These are phyloP conservation scores for Atractiella rhizophila DNA, from an alignment of 768 basidiomycete genomes.

Conservation along the genomic window DNA sequence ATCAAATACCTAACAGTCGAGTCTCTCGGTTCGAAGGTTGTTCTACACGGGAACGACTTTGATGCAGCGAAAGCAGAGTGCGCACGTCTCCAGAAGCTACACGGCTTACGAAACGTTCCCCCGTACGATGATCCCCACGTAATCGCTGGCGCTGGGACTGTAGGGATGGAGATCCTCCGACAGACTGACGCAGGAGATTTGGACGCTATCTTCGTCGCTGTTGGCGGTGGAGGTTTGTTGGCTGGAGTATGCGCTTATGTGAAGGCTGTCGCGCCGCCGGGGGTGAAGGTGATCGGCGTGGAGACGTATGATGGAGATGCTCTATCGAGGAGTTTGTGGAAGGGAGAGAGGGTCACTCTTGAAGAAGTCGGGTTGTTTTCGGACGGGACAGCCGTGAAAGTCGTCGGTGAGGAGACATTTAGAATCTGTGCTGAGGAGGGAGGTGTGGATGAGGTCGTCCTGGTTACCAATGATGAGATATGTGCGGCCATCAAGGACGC, in stretches of 20 bases:
- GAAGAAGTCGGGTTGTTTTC: slow-evolving; percentile 84
- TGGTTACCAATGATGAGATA: slow-evolving; percentile 80
- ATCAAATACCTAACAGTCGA: slow-evolving; percentile 92
- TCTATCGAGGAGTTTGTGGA: slow-evolving; percentile 55
- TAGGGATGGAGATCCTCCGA: slow-evolving; percentile 81
- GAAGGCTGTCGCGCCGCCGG: slow-evolving; percentile 67
- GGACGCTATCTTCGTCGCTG: slow-evolving; percentile 64
- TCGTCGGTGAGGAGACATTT: slow-evolving; percentile 86
- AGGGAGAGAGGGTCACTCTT: slow-evolving; percentile 58
- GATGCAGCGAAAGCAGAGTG: slow-evolving; percentile 92
- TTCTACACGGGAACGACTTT: slow-evolving; percentile 74
- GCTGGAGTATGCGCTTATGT: slow-evolving; percentile 80
- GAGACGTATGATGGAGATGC: slow-evolving; percentile 90
- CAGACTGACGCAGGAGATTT: slow-evolving; percentile 46
- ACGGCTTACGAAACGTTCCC: slow-evolving; percentile 70
- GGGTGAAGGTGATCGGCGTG: slow-evolving; percentile 58
- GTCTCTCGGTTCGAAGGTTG: slow-evolving; percentile 81
- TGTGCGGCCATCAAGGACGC: slow-evolving; percentile 98
- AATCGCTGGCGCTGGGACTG: slow-evolving; percentile 89
- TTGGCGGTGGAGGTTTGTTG: slow-evolving; percentile 81
- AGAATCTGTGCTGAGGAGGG: slow-evolving; percentile 47
- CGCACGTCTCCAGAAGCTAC: slow-evolving; percentile 45
- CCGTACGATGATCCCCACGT: slow-evolving; percentile 93
- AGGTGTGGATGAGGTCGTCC: slow-evolving; percentile 46
- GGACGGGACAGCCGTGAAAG: slow-evolving; percentile 88